Percentiles rank a stretch among this genome's conserved stretches.
Evolutionary conservation across 441 rosid genomes (phyloP).

Genomic region (Adansonia madagascariensis): DNA sequence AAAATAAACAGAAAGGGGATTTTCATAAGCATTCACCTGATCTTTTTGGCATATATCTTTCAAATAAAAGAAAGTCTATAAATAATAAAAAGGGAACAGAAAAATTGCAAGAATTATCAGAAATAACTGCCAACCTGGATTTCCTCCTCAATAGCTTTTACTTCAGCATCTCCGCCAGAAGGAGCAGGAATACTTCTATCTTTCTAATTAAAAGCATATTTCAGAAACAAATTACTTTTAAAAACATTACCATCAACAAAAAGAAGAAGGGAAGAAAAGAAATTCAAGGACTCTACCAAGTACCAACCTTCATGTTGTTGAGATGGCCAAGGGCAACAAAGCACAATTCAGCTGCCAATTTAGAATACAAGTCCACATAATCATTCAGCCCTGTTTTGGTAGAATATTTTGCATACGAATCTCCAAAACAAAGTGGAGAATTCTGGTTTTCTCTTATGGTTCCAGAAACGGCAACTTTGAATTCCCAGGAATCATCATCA

Average conservation of each 20-base stretch:
- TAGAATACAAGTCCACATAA: slow-evolving; percentile 52
- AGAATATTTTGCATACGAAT: slow-evolving; percentile 30
- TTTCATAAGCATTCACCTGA: background rate
- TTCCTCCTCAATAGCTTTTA: slow-evolving; percentile 49
- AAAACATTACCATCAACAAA: slow-evolving; percentile 16
- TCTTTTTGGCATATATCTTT: background rate
- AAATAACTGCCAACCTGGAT: slow-evolving; percentile 52
- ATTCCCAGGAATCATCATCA: slow-evolving; percentile 73
- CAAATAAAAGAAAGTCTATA: background rate
- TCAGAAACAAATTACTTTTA: slow-evolving; percentile 34
- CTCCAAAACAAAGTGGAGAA: slow-evolving; percentile 24
- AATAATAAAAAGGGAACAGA: background rate
- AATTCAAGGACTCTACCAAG: slow-evolving; percentile 17
- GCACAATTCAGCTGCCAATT: slow-evolving; percentile 52
- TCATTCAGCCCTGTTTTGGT: slow-evolving; percentile 38
- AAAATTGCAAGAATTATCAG: slow-evolving; percentile 12
- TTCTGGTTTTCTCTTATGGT: slow-evolving; percentile 36
- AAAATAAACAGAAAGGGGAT: slow-evolving; percentile 6
- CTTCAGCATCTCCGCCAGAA: slow-evolving; percentile 42
- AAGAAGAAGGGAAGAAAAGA: background rate
- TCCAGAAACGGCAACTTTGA: slow-evolving; percentile 53
- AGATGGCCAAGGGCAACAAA: slow-evolving; percentile 43
- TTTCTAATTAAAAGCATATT: slow-evolving; percentile 45
- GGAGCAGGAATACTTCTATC: slow-evolving; percentile 38
- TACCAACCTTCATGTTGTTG: slow-evolving; percentile 57